Evolutionary conservation across 352 stramenopile species (phyloP).

Genomic region (Phytophthora foliorum): DNA sequence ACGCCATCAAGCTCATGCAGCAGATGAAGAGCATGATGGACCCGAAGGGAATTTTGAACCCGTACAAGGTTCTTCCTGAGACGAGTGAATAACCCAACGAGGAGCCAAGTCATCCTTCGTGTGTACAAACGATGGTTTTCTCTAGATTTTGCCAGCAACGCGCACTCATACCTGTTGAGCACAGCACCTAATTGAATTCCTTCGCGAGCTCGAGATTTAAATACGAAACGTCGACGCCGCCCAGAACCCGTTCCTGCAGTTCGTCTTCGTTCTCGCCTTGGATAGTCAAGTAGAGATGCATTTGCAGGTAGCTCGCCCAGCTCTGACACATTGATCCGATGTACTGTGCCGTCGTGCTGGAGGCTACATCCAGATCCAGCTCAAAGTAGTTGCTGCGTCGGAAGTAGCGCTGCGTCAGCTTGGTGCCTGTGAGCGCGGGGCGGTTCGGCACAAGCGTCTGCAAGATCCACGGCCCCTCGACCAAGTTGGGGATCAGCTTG

Average conservation of each 20-base stretch:
- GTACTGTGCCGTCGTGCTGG: constrained; percentile 76
- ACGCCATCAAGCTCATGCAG: constrained; percentile 92
- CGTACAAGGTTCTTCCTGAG: constrained; percentile 93
- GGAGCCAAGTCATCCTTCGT: background rate
- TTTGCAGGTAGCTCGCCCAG: constrained; percentile 73
- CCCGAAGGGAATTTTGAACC: constrained; percentile 97
- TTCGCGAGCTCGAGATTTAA: constrained; percentile 65
- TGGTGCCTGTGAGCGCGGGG: constrained; percentile 85
- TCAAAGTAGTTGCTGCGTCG: constrained; percentile 86
- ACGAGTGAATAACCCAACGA: constrained; percentile 24
- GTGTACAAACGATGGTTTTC: constrained; percentile 21
- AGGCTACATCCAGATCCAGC: constrained; percentile 87
- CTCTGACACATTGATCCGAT: constrained; percentile 87
- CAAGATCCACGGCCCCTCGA: constrained; percentile 87
- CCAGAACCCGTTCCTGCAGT: constrained; percentile 79
- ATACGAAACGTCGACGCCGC: constrained; percentile 66
- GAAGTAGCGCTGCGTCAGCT: constrained; percentile 91
- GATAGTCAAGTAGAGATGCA: constrained; percentile 87
- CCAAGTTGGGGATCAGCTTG: constrained; percentile 91
- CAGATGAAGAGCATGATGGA: constrained; percentile 96
- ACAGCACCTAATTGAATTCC: constrained; percentile 37
- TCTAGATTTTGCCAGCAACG: constrained; percentile 26
- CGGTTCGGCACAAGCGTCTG: constrained; percentile 85
- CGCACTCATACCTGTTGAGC: constrained; percentile 4
- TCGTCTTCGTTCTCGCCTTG: constrained; percentile 77